phyloP scores from a whole-genome alignment of 2,329 filamentous ascomycete species.

The Stagonosporopsis chrysanthemi region DNA sequence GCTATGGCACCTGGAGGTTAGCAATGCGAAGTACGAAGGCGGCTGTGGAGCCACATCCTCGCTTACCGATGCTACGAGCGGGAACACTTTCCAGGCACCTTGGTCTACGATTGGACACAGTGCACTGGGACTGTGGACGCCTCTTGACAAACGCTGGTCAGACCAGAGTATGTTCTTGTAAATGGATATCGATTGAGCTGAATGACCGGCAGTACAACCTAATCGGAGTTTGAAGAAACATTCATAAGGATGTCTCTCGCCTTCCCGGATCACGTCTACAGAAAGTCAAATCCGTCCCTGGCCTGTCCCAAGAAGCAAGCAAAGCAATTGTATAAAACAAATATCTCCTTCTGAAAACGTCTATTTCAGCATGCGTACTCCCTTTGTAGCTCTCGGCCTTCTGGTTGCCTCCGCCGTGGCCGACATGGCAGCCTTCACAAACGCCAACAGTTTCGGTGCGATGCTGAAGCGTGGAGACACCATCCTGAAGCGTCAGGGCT shows the following conservation, averaged over 20 bases:
- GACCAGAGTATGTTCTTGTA: background rate
- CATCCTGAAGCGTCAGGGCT: conserved; percentile 42
- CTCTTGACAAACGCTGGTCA: conserved; percentile 2
- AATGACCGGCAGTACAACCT: background rate
- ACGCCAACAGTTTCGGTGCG: conserved; percentile 49
- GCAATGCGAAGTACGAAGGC: conserved; percentile 18
- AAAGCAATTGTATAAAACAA: background rate
- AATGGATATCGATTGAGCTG: background rate
- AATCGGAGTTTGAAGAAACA: background rate
- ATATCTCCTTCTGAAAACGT: background rate
- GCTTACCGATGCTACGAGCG: conserved; percentile 1
- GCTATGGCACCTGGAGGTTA: conserved; percentile 4
- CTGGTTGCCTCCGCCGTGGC: conserved; percentile 27
- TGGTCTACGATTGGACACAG: background rate
- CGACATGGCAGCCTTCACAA: conserved; percentile 39
- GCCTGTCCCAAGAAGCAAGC: background rate
- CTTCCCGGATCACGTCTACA: background rate
- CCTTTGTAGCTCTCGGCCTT: conserved; percentile 31
- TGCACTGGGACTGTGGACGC: background rate
- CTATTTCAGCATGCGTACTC: conserved; percentile 41
- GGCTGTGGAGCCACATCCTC: conserved; percentile 3
- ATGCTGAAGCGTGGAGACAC: conserved; percentile 51
- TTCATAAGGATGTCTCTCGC: background rate
- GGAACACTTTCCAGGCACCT: background rate
- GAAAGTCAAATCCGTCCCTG: background rate